These are phyloP conservation scores for Durotheca rogersii DNA, from an alignment of 495 filamentous ascomycete genomes.

Conservation along the genomic window DNA sequence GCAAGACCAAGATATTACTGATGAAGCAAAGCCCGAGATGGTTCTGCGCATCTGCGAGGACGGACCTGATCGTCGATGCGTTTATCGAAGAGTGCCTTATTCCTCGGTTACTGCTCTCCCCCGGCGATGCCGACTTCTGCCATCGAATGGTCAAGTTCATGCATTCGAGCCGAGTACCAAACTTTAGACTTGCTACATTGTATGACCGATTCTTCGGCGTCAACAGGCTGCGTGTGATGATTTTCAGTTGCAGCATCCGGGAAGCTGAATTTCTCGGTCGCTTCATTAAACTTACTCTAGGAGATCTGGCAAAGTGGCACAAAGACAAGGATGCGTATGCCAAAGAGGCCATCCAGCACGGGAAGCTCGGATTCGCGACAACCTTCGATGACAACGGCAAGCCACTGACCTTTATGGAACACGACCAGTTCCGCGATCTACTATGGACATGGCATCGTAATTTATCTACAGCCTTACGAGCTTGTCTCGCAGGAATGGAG, in stretches of 20 bases:
- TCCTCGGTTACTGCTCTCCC: constrained; percentile 79
- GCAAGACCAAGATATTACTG: constrained; percentile 61
- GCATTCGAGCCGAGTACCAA: constrained; percentile 75
- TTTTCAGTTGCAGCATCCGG: constrained; percentile 82
- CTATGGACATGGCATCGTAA: constrained; percentile 88
- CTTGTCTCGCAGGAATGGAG: constrained; percentile 74
- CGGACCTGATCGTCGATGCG: constrained; percentile 67
- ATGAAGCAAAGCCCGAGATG: constrained; percentile 56
- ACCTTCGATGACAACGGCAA: constrained; percentile 64
- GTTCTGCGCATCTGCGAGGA: constrained; percentile 69
- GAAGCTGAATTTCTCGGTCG: constrained; percentile 89
- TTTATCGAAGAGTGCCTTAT: constrained; percentile 89
- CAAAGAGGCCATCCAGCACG: constrained; percentile 64
- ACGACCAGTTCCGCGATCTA: constrained; percentile 80
- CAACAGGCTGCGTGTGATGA: constrained; percentile 71
- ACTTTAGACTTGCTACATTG: constrained; percentile 82
- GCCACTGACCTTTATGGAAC: constrained; percentile 67
- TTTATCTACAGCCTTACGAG: constrained; percentile 71
- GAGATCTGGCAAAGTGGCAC: constrained; percentile 82
- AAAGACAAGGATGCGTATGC: constrained; percentile 72
- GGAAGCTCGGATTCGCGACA: constrained; percentile 57
- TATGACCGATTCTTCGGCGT: constrained; percentile 82
- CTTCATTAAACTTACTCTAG: constrained; percentile 78
- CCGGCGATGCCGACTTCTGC: constrained; percentile 81
- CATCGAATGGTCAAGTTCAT: constrained; percentile 83